A percentile compares a stretch with the other conserved stretches of the same genome.
phyloP scores from a whole-genome alignment of 371 early-diverging fungal species.

The Lichtheimia corymbifera region DNA sequence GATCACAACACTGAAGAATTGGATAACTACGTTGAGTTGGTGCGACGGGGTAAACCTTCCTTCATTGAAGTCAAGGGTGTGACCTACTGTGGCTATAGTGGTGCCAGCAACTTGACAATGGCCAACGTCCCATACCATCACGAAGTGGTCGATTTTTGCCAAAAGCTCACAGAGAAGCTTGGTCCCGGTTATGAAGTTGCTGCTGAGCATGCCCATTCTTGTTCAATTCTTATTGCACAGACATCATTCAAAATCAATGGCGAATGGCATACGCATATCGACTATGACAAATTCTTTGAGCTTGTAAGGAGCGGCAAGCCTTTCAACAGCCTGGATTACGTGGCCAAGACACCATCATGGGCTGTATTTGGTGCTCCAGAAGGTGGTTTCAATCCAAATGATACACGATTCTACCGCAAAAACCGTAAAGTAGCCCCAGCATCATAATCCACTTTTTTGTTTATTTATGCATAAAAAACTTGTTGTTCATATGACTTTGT shows the following conservation, averaged over 20 bases:
- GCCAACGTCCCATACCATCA: slow-evolving; percentile 76
- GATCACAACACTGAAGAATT: slow-evolving; percentile 76
- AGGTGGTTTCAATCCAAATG: slow-evolving; percentile 79
- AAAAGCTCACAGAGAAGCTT: slow-evolving; percentile 54
- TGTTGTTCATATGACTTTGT: neutral
- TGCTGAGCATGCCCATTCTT: slow-evolving; percentile 77
- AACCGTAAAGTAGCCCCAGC: slow-evolving; percentile 30
- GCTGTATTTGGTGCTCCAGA: slow-evolving; percentile 74
- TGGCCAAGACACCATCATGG: slow-evolving; percentile 78
- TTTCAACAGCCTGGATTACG: slow-evolving; percentile 73
- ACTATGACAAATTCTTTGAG: slow-evolving; percentile 75
- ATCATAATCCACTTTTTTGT: neutral
- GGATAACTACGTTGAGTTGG: slow-evolving; percentile 71
- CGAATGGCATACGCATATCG: slow-evolving; percentile 82
- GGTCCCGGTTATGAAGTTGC: slow-evolving; percentile 74
- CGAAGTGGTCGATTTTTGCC: slow-evolving; percentile 76
- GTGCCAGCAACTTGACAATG: slow-evolving; percentile 72
- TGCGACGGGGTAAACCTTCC: slow-evolving; percentile 73
- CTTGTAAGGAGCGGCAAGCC: slow-evolving; percentile 62
- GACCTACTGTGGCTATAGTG: slow-evolving; percentile 72
- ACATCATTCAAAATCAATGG: slow-evolving; percentile 70
- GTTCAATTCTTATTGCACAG: slow-evolving; percentile 73
- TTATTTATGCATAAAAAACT: neutral
- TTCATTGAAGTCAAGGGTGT: slow-evolving; percentile 83
- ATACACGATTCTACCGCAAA: slow-evolving; percentile 71